A percentile compares a stretch with the other conserved stretches of the same genome.
Conservation (phyloP, 352 stramenopile species). For the Blastocystis sp. region DNA sequence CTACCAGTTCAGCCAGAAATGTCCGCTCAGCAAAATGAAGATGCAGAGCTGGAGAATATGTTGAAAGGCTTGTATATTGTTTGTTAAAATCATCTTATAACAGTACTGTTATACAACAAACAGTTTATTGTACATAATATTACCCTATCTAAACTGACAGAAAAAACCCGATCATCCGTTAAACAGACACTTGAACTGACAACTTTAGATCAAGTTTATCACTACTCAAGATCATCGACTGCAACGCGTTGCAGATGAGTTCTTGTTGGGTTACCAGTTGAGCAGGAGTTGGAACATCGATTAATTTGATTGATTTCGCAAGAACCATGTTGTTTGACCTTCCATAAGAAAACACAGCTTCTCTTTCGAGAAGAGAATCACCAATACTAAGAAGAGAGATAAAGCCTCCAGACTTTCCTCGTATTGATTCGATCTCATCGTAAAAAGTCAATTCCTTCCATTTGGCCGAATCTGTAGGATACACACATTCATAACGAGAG, state of each 20-base stretch:
- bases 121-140: neutral
- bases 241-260: neutral
- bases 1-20: neutral
- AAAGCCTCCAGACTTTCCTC: neutral
- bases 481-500: slow-evolving; percentile 79
- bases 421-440: slow-evolving; percentile 68
- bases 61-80: neutral
- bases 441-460: slow-evolving; percentile 82
- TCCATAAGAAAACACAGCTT: slow-evolving; percentile 58
- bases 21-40: neutral
- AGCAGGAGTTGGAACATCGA: slow-evolving; percentile 63
- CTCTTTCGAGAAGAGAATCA: slow-evolving; percentile 64
- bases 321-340: slow-evolving; percentile 5
- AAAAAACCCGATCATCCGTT: neutral
- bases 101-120: neutral
- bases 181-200: slow-evolving; percentile 7
- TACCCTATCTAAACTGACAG: neutral
- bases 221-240: neutral
- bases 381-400: slow-evolving; percentile 64
- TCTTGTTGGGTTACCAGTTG: slow-evolving; percentile 14
- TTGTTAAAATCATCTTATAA: slow-evolving; percentile 4
- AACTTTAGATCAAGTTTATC: slow-evolving; percentile 43
- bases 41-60: neutral
- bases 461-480: slow-evolving; percentile 73
- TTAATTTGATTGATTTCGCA: slow-evolving; percentile 65